Conservation (phyloP, 2,329 filamentous ascomycete species). For the Neopestalotiopsis sp. region DNA sequence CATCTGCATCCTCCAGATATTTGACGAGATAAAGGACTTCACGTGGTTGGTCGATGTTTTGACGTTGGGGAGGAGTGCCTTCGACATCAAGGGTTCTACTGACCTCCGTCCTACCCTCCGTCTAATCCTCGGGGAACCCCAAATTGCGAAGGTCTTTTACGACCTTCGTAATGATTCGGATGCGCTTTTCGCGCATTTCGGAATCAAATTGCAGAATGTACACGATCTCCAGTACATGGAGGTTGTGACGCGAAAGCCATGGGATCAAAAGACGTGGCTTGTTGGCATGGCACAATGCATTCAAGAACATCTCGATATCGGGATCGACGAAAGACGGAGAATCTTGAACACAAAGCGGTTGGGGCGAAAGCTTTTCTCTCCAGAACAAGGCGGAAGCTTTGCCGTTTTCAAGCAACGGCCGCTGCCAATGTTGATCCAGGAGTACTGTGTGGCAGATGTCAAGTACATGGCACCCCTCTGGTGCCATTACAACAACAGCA, state of each 20-base stretch:
- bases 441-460: constrained; percentile 56
- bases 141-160: constrained; percentile 59
- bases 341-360: constrained; percentile 43
- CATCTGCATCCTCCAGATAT: constrained; percentile 51
- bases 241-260: constrained; percentile 35
- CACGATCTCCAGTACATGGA: constrained; percentile 65
- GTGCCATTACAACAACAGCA: constrained; percentile 31
- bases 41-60: constrained; percentile 50
- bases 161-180: constrained; percentile 65
- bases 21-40: constrained; percentile 36
- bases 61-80: constrained; percentile 41
- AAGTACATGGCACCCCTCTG: constrained; percentile 43
- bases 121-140: constrained; percentile 48
- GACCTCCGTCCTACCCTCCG: constrained; percentile 34
- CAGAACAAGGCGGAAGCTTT: constrained; percentile 48
- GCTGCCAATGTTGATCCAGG: constrained; percentile 40
- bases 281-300: constrained; percentile 44
- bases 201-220: constrained; percentile 49
- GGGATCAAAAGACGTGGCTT: constrained; percentile 26
- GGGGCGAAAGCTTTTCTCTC: constrained; percentile 44
- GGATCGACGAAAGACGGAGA: constrained; percentile 10
- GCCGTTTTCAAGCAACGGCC: constrained; percentile 55
- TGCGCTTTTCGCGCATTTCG: constrained; percentile 53
- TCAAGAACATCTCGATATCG: constrained; percentile 24
- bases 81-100: constrained; percentile 33